These are phyloP conservation scores for Mycena alexandri DNA, from an alignment of 768 basidiomycete genomes.

Conservation along the genomic window DNA sequence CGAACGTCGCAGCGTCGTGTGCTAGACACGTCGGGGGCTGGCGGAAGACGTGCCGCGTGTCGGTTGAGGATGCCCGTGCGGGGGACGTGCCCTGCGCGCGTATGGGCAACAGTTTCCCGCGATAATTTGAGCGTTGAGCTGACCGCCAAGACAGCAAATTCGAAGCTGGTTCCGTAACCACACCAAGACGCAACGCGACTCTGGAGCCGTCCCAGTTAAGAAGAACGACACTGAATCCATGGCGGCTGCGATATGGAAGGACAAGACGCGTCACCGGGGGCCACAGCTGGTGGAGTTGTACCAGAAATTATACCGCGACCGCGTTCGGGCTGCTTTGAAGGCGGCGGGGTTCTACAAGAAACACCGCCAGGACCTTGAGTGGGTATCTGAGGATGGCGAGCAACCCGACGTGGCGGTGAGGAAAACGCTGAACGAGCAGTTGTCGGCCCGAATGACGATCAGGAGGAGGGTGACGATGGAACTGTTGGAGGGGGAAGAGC, in stretches of 20 bases:
- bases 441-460: background rate
- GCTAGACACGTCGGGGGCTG: background rate
- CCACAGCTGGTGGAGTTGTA: constrained; percentile 18
- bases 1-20: background rate
- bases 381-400: background rate
- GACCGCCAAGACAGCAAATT: constrained; percentile 4
- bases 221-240: background rate
- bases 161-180: constrained; percentile 18
- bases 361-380: background rate
- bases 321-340: background rate
- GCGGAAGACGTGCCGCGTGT: too few species aligned
- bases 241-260: background rate
- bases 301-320: constrained; percentile 2
- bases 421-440: background rate
- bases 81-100: too few species aligned
- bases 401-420: background rate
- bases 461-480: background rate
- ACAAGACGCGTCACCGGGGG: background rate
- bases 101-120: too few species aligned
- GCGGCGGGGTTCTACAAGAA: background rate
- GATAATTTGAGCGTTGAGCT: background rate
- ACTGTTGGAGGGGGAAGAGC: background rate
- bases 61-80: too few species aligned
- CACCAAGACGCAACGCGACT: background rate
- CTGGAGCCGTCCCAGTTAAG: background rate